A percentile compares a stretch with the other conserved stretches of the same genome.
Conservation (phyloP, 2,329 filamentous ascomycete genomes). For the Simplicillium aogashimaense region DNA sequence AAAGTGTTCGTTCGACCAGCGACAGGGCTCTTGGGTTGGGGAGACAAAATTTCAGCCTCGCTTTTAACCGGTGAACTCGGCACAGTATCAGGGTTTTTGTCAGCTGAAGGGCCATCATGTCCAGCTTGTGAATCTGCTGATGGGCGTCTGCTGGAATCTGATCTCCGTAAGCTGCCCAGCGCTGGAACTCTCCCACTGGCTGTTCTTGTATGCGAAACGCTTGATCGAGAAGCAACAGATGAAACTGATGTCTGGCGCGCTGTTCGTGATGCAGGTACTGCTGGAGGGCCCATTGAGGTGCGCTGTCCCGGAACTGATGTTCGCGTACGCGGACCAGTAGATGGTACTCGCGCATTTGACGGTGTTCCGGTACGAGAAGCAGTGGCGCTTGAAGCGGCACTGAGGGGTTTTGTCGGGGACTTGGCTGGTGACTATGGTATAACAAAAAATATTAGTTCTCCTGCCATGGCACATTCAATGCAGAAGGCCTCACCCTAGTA, state of each 20-base stretch:
- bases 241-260: slow-evolving; percentile 34
- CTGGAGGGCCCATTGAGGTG: slow-evolving; percentile 59
- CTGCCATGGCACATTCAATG: neutral
- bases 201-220: slow-evolving; percentile 23
- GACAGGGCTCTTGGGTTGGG: slow-evolving; percentile 40
- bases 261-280: slow-evolving; percentile 32
- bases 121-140: slow-evolving; percentile 38
- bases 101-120: slow-evolving; percentile 12
- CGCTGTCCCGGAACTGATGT: slow-evolving; percentile 44
- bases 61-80: slow-evolving; percentile 38
- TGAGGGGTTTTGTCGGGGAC: slow-evolving; percentile 67
- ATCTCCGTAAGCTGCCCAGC: slow-evolving; percentile 26
- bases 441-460: neutral
- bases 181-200: slow-evolving; percentile 28
- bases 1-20: slow-evolving; percentile 38
- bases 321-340: slow-evolving; percentile 39
- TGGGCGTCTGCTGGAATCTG: slow-evolving; percentile 28
- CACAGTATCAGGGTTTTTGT: slow-evolving; percentile 22
- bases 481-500: neutral
- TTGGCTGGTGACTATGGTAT: slow-evolving; percentile 62
- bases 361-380: slow-evolving; percentile 58
- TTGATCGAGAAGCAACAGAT: slow-evolving; percentile 23
- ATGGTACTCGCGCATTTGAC: slow-evolving; percentile 39
- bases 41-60: slow-evolving; percentile 38
- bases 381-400: slow-evolving; percentile 43